These are phyloP conservation scores for Pezicula carpinea DNA, from an alignment of 2,329 filamentous ascomycete genomes.

Conservation along the genomic window DNA sequence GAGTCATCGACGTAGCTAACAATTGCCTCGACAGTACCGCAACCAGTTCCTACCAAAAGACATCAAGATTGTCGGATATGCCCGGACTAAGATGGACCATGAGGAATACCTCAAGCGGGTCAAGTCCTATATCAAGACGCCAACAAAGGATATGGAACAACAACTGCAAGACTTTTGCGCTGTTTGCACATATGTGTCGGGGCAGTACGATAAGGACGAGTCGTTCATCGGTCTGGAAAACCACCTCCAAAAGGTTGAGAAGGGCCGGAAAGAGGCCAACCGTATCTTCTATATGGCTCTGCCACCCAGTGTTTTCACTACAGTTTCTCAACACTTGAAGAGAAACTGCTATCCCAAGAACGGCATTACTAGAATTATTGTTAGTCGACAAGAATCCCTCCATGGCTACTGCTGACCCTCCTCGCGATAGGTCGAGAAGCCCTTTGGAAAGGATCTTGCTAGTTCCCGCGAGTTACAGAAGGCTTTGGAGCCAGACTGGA, in stretches of 20 bases:
- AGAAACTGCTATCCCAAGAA: conserved; percentile 90
- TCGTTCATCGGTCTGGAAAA: conserved; percentile 82
- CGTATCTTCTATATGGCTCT: conserved; percentile 99
- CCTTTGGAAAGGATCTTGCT: conserved; percentile 93
- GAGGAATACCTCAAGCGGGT: conserved; percentile 91
- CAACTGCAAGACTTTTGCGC: conserved; percentile 86
- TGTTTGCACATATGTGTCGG: conserved; percentile 90
- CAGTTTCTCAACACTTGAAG: conserved; percentile 96
- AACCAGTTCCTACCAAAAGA: conserved; percentile 98
- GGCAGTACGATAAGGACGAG: conserved; percentile 96
- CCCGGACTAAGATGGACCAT: conserved; percentile 98
- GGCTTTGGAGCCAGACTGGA: conserved; percentile 95
- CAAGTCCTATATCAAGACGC: conserved; percentile 97
- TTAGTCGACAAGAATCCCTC: conserved; percentile 40
- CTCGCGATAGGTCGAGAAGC: conserved; percentile 81
- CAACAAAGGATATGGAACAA: conserved; percentile 94
- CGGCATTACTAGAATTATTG: conserved; percentile 91
- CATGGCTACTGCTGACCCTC: conserved; percentile 15
- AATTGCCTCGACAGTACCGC: conserved; percentile 63
- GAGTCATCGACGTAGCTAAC: conserved; percentile 10
- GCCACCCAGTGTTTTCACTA: conserved; percentile 95
- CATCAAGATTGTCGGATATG: conserved; percentile 97
- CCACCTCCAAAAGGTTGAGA: conserved; percentile 82
- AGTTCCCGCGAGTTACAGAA: conserved; percentile 94
- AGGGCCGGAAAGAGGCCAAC: conserved; percentile 76